Percentiles rank a stretch among this genome's conserved stretches.
These are phyloP conservation scores for Cryphonectria carpinicola DNA, from an alignment of 2,329 filamentous ascomycete genomes.

Conservation along the genomic window DNA sequence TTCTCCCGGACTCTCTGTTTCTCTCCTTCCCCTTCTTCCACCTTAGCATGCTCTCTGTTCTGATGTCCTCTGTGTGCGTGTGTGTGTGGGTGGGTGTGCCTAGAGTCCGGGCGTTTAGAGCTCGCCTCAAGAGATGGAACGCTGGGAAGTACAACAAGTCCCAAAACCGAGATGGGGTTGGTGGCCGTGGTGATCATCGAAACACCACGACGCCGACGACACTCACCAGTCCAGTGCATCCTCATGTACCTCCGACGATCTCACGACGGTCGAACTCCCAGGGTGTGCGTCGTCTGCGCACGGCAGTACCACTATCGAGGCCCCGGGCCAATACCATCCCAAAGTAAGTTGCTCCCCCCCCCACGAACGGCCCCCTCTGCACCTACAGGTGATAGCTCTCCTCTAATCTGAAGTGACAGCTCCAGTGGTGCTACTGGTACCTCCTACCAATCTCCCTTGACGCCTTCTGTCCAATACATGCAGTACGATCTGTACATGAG, in stretches of 20 bases:
- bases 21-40: conserved; percentile 8
- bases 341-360: not conserved
- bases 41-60: not conserved
- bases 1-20: not conserved
- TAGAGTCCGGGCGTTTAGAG: conserved; percentile 52
- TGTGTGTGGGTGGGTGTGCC: not conserved
- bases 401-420: not conserved
- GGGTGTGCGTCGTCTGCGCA: not conserved
- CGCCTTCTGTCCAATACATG: not conserved
- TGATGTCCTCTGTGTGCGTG: not conserved
- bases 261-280: not conserved
- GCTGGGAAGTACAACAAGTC: conserved; percentile 50
- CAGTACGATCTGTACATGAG: not conserved
- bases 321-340: not conserved
- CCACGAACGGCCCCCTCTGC: not conserved
- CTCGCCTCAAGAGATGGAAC: conserved; percentile 51
- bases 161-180: not conserved
- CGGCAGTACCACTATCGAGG: not conserved
- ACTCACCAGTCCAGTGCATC: not conserved
- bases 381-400: not conserved
- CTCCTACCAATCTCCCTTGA: not conserved
- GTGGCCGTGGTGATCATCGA: not conserved
- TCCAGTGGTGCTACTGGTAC: not conserved
- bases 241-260: not conserved
- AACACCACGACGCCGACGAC: not conserved